These are phyloP conservation scores for Vigna reflexopilosa DNA, from an alignment of 306 rosid species.

Conservation along the genomic window DNA sequence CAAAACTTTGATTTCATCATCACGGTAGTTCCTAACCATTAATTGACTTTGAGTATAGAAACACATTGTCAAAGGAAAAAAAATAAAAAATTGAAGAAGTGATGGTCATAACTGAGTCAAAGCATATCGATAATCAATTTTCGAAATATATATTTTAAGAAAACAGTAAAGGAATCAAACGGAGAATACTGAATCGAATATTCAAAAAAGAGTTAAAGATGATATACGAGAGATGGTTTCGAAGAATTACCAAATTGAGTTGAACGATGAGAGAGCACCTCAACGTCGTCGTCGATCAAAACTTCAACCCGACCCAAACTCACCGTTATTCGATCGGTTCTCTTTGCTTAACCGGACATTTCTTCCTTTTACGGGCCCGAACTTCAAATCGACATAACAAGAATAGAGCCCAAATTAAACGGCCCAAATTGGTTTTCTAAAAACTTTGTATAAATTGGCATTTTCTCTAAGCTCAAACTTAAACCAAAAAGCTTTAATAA, in stretches of 20 bases:
- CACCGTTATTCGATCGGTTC: neutral
- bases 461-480: too few relatives aligned
- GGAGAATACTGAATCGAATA: neutral
- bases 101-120: slow-evolving; percentile 39
- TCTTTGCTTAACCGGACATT: neutral
- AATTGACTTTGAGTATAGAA: neutral
- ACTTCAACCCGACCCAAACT: slow-evolving; percentile 34
- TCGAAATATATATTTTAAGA: neutral
- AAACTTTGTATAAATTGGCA: too few relatives aligned
- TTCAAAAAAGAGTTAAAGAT: neutral
- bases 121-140: slow-evolving; percentile 5
- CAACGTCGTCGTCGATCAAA: slow-evolving; percentile 34
- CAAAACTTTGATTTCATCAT: neutral
- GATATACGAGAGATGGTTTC: neutral
- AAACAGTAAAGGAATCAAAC: neutral
- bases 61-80: neutral
- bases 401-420: neutral
- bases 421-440: neutral
- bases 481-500: neutral
- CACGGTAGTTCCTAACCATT: neutral
- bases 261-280: slow-evolving; percentile 21
- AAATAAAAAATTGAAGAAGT: neutral
- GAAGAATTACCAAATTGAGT: slow-evolving; percentile 35
- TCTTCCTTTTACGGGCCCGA: neutral
- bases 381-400: neutral